Base-by-base conservation (phyloP, 2,329 filamentous ascomycete species). In the Aspergillus aculeatus region DNA sequence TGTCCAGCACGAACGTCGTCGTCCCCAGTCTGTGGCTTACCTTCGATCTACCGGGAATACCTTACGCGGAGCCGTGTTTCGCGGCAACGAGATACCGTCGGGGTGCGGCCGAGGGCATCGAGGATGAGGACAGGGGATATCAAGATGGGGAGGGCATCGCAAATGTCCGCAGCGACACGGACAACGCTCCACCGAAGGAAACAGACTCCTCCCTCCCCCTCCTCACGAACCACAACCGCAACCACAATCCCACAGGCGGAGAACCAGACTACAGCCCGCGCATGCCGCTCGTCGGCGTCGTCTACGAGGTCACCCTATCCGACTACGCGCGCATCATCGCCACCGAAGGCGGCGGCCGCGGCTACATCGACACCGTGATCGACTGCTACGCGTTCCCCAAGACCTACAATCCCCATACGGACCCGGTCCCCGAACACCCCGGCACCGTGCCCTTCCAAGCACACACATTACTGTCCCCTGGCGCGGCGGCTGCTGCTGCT, bases 51-150 rank as follows among this genome's bases (percentile, higher is more conserved):
- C 86, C 92, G 0, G 94, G 92, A 1, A 71, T 97, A 0, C 91
- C 95, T 0, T 98, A 98, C 77, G 71, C 78, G 12, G 95, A 98
- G 76, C 94, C 95, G 0, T 96, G 94, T 75, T 97, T 98, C 73
- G 92, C 92, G 59, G 96, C 96, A 69, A 89, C 89, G 2, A 84
- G 83, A 16, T 82, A 82, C 55, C 85, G 89, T 16, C 38, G 2
- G 16, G 32, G 11, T 35, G 32, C 32, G 16, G 10, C 32, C 0
- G 32, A 35, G 32, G 32, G 11, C 11, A 12, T 14, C 10, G 11
- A 35, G 32, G 32, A 21, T 21, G 21, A 35, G 14, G 11, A 9
- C 10, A 35, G 32, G 32, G 23, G 4, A 23, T 44, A 19, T 9
- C 14, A n/a, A 3, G 38, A 16, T 16, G 38, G 19, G 14, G 38